Evolutionary conservation across 768 basidiomycete genomes (phyloP), one percentile per base, ranked within the genome.

Genomic region (Mycena indigotica): DNA sequence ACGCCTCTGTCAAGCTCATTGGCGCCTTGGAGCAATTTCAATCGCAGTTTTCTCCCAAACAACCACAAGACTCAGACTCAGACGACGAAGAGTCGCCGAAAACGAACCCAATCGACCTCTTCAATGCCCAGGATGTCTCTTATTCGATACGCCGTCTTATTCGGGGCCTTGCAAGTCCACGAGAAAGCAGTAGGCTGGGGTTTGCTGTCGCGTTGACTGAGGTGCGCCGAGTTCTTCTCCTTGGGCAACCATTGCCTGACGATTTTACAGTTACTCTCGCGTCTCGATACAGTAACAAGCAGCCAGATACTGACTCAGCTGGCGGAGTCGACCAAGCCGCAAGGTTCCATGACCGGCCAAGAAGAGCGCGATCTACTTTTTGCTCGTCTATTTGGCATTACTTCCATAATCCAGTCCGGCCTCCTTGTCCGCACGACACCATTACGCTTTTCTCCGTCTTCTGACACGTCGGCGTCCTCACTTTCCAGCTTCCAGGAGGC

Each of bases 121-220:
- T 87, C 48, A 95, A 96, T 73, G 89, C 92, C 3, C 89, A 88
- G 61, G 96, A 99, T 76, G 92, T 97, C 1, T 84, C 91, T 5
- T 99, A 99, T 70, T 91, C 95, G 4, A 86, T 98, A 66, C 84
- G 91, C 50, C 73, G 96, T 16, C 81, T 99, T 30, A 76, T 96
- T 17, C 81, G 94, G 39, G 96, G 96, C 13, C 78, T 99, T 28
- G 93, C 91, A 0, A 95, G 93, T 70, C 90, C 94, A 1, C 80
- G 95, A 65, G 95, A 99, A 70, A 93, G 92, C 70, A 96, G 94
- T 72, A 76, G 96, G 63, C 76, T 98, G 32, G 96, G 96, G 17
- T 99, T 98, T 69, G 93, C 95, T 8, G 96, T 99, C 41, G 94
- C 95, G 28, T 77, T 99, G 63, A 94, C 96, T 0, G 95, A 97